phyloP scores from a whole-genome alignment of 2,329 filamentous ascomycete species.

The Beauveria australis region DNA sequence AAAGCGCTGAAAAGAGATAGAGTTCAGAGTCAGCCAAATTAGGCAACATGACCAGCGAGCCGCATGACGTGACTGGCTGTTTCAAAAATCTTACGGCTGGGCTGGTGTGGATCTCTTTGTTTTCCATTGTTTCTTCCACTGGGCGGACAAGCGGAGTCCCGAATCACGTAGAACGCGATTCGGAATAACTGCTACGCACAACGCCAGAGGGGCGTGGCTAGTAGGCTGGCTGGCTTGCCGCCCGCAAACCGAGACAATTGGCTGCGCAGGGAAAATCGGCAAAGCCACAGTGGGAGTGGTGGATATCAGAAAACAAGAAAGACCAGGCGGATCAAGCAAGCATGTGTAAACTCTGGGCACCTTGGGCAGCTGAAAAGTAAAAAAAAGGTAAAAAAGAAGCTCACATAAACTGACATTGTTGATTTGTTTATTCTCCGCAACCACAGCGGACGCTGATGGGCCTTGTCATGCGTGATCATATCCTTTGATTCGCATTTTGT shows the following conservation, averaged over 20 bases:
- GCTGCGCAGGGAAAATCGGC: background rate
- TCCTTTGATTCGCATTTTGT: no score
- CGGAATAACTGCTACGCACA: no score
- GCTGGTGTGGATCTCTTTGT: background rate
- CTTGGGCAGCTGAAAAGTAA: background rate
- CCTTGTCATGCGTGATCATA: no score
- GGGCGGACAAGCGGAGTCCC: no score
- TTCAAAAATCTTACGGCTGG: background rate
- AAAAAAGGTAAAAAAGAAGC: no score
- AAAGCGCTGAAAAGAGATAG: background rate
- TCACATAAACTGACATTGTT: no score
- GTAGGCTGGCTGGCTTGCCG: background rate
- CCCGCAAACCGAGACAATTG: background rate
- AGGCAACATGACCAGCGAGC: background rate
- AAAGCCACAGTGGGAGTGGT: background rate
- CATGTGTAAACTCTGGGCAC: background rate
- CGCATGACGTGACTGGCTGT: conserved; percentile 2
- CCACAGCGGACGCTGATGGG: no score
- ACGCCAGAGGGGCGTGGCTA: no score
- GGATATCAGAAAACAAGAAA: background rate
- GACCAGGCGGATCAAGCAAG: background rate
- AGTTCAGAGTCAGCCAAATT: background rate
- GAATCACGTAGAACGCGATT: no score
- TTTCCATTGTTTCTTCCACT: background rate
- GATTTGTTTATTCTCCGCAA: no score